phyloP scores from a whole-genome alignment of 495 filamentous ascomycete genomes.

The Tuber melanosporum region DNA sequence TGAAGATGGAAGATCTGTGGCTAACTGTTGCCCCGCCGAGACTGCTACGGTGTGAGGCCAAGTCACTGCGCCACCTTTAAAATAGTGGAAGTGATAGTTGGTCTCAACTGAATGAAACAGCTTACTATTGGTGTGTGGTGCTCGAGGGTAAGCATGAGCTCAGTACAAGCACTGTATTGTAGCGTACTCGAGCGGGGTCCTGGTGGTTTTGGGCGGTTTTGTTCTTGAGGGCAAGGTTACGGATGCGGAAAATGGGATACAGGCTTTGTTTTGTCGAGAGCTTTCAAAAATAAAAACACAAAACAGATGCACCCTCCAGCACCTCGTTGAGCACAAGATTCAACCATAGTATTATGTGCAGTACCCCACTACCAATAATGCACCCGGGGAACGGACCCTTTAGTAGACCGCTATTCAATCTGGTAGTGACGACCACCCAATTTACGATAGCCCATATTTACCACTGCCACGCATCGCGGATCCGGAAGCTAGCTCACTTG shows the following conservation, averaged over 20 bases:
- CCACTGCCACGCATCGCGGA: not conserved
- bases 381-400: too few species aligned
- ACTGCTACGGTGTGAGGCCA: not conserved
- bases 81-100: not conserved
- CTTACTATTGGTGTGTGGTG: not conserved
- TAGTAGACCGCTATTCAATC: too few species aligned
- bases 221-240: not conserved
- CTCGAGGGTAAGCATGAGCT: not conserved
- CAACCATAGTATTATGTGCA: too few species aligned
- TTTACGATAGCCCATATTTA: too few species aligned
- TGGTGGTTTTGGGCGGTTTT: not conserved
- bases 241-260: too few species aligned
- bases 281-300: too few species aligned
- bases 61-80: not conserved
- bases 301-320: too few species aligned
- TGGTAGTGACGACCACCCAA: too few species aligned
- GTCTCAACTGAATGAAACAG: not conserved
- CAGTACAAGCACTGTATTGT: too few species aligned
- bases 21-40: not conserved
- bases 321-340: too few species aligned
- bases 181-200: not conserved
- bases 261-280: too few species aligned
- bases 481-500: not conserved
- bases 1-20: constrained; percentile 32
- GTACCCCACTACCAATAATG: too few species aligned